Conservation (phyloP, 164 flowering plant genomes). For the Vitis rotundifolia region DNA sequence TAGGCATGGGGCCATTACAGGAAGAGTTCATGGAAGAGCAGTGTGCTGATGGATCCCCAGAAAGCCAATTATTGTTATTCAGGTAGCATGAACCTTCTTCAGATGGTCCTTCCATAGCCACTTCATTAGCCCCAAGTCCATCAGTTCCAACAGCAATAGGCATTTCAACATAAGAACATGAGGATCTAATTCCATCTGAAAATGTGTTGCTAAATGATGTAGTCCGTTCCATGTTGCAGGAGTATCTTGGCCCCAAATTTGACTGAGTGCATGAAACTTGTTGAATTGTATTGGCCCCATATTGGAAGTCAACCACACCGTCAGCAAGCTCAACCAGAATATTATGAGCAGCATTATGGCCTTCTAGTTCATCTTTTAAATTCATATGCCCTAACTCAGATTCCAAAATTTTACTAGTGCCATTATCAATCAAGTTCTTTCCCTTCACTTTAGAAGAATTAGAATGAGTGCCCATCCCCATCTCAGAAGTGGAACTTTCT, state of each 20-base stretch:
- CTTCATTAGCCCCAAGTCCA: slow-evolving; percentile 38
- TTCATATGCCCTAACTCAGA: slow-evolving; percentile 42
- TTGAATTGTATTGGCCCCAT: slow-evolving; percentile 39
- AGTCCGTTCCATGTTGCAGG: slow-evolving; percentile 40
- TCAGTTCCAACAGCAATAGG: slow-evolving; percentile 40
- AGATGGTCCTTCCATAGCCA: slow-evolving; percentile 81
- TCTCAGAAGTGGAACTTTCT: slow-evolving; percentile 47
- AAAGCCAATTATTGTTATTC: slow-evolving; percentile 61
- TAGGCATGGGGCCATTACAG: slow-evolving; percentile 47
- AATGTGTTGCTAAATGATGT: slow-evolving; percentile 38
- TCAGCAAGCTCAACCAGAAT: slow-evolving; percentile 63
- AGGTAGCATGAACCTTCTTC: slow-evolving; percentile 67
- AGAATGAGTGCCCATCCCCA: slow-evolving; percentile 25
- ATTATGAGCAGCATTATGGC: slow-evolving; percentile 43
- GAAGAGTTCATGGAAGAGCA: slow-evolving; percentile 52
- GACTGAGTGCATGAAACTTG: slow-evolving; percentile 42
- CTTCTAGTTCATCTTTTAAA: slow-evolving; percentile 43
- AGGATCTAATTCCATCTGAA: slow-evolving; percentile 38
- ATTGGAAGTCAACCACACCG: slow-evolving; percentile 49
- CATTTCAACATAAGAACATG: slow-evolving; percentile 52
- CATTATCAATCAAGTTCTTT: slow-evolving; percentile 31
- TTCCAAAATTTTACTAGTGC: slow-evolving; percentile 35
- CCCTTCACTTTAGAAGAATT: slow-evolving; percentile 44
- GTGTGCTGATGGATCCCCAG: slow-evolving; percentile 54
- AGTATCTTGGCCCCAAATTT: slow-evolving; percentile 35